Evolutionary conservation across 331 rosid species (phyloP), one percentile per base, ranked within the genome.

Genomic region (Rhamnella rubrinervis): DNA sequence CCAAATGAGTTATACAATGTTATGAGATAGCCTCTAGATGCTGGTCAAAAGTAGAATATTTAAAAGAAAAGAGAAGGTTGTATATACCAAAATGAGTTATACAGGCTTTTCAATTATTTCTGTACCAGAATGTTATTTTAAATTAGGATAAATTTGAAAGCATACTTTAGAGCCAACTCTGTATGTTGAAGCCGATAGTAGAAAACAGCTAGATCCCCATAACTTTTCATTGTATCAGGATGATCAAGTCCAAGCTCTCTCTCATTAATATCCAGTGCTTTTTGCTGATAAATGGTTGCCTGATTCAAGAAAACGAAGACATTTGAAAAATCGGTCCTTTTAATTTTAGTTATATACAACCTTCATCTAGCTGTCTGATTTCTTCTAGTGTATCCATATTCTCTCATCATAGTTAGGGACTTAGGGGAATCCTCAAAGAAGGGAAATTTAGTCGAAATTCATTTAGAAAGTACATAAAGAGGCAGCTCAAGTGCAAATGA

Each of bases 201-300:
- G 85, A 93, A 93, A 79, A 93, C 98, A 66, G 98, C 98, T 20
- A 93, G 90, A 80, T 93, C 98, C 70, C 98, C 98, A 56, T 93
- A 93, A 79, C 98, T 93, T 84, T 93, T 93, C 97, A 93, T 93
- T 16, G 98, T 93, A 73, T 93, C 98, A 73, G 98, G 98, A 86
- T 93, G 98, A 86, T 93, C 98, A 75, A 93, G 90, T 80, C 98
- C 97, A 41, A 93, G 97, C 82, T 93, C 98, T 82, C 98, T 91
- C 78, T 93, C 96, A 52, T 93, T 93, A 67, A 93, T 91, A 83
- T 93, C 98, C 80, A 93, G 78, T 46, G 98, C 98, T 65, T 93
- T 93, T 78, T 93, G 98, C 87, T 93, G 98, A 83, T 93, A 93
- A 64, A 91, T 87, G 47, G 98, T 91, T 70, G 98, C 98, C 98